Conservation (phyloP, 192 early-diverging fungal genomes). For the Coemansia aciculifera region DNA sequence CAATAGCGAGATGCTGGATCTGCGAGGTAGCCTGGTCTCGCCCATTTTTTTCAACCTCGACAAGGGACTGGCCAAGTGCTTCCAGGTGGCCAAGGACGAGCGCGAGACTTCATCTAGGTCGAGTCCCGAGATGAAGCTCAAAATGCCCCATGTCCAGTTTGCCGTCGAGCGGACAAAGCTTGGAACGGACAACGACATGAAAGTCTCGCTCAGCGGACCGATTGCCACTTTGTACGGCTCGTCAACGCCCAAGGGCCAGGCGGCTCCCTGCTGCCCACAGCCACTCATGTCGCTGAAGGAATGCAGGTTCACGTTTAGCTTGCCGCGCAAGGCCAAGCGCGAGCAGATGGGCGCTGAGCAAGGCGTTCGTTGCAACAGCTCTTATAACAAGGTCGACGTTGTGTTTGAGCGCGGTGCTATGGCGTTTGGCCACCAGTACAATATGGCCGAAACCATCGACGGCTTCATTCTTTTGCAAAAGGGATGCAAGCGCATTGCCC, state of each 20-base stretch:
- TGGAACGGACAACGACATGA: constrained; percentile 28
- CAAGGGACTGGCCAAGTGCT: constrained; percentile 13
- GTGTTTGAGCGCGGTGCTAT: constrained; percentile 46
- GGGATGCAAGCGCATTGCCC: constrained; percentile 53
- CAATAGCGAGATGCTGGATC: constrained; percentile 37
- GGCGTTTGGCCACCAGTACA: constrained; percentile 48
- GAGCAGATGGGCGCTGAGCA: constrained; percentile 27
- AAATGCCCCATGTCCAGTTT: constrained; percentile 37
- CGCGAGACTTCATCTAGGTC: constrained; percentile 1
- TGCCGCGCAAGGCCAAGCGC: constrained; percentile 40
- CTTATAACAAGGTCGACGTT: constrained; percentile 43
- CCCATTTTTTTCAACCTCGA: constrained; percentile 44
- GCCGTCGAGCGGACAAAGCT: constrained; percentile 23
- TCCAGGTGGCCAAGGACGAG: constrained; percentile 8
- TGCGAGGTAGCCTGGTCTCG: constrained; percentile 41
- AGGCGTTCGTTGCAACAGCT: constrained; percentile 48
- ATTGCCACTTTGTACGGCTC: constrained; percentile 45
- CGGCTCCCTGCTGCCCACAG: constrained; percentile 15
- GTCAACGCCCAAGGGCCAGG: constrained; percentile 37
- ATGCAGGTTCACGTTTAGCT: constrained; percentile 23
- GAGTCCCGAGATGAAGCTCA: constrained; percentile 39
- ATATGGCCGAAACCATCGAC: constrained; percentile 56
- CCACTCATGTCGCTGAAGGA: constrained; percentile 44
- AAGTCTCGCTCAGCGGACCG: constrained; percentile 28
- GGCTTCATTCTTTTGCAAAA: constrained; percentile 52